phyloP scores from a whole-genome alignment of 805 yeast genomes.

The Zygotorulaspora sp. region DNA sequence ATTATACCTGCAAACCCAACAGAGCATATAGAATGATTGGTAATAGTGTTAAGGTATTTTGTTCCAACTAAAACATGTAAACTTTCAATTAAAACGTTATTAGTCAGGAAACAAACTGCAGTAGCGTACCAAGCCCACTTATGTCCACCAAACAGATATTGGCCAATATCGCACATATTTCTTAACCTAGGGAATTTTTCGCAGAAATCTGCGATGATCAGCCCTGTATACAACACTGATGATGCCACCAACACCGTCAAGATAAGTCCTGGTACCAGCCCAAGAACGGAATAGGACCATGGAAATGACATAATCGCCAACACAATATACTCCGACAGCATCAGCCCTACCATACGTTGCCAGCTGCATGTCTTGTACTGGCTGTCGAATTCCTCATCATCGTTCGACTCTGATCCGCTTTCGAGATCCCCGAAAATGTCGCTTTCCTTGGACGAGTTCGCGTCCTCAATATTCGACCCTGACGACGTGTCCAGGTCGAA shows the following conservation, averaged over 20 bases:
- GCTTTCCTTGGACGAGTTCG: too few relatives aligned
- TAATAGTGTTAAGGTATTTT: conserved; percentile 52
- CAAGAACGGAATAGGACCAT: conserved; percentile 58
- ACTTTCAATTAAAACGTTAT: conserved; percentile 55
- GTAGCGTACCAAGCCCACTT: conserved; percentile 54
- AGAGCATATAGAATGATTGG: conserved; percentile 47
- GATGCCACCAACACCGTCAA: conserved; percentile 48
- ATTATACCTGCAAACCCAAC: conserved; percentile 51
- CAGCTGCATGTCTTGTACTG: conserved; percentile 52
- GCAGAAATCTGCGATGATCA: conserved; percentile 50
- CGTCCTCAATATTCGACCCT: conserved; percentile 15
- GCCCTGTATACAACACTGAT: conserved; percentile 52
- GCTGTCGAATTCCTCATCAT: conserved; percentile 32
- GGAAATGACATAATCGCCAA: conserved; percentile 64
- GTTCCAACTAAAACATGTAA: conserved; percentile 59
- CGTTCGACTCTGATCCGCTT: too few relatives aligned
- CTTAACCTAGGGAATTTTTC: conserved; percentile 48
- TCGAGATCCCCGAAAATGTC: too few relatives aligned
- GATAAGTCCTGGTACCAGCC: conserved; percentile 54
- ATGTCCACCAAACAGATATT: conserved; percentile 48
- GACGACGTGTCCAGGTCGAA: conserved; percentile 6
- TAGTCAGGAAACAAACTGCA: conserved; percentile 49
- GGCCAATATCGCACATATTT: conserved; percentile 57
- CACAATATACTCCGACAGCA: conserved; percentile 57
- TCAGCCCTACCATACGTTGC: conserved; percentile 55